These are phyloP conservation scores for Stromatinia cepivora DNA, from an alignment of 2,329 filamentous ascomycete species.

Conservation along the genomic window DNA sequence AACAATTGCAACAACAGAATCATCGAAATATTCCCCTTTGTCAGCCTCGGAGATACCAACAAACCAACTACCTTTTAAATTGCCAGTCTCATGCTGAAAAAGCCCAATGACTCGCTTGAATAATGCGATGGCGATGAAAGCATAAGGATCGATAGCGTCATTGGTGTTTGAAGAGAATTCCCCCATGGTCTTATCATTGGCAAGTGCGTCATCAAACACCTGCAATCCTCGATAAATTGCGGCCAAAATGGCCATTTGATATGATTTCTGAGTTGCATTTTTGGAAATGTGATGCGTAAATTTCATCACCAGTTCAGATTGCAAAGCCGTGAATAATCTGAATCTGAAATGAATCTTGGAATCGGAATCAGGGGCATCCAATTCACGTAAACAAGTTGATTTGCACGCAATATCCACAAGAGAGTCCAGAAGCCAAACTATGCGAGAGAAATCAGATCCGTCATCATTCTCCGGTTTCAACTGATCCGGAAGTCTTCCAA, in stretches of 20 bases:
- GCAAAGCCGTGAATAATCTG: conserved; percentile 33
- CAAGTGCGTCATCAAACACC: conserved; percentile 33
- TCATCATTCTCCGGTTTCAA: conserved; percentile 16
- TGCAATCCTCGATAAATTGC: conserved; percentile 31
- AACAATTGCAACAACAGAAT: conserved; percentile 25
- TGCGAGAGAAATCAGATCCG: conserved; percentile 23
- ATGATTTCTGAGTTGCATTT: conserved; percentile 28
- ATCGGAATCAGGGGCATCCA: conserved; percentile 10
- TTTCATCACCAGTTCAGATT: conserved; percentile 28
- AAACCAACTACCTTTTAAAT: conserved; percentile 19
- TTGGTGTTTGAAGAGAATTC: conserved; percentile 4
- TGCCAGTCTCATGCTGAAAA: conserved; percentile 20
- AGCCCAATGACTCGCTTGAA: conserved; percentile 26
- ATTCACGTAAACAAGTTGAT: conserved; percentile 25
- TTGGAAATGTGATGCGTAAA: conserved; percentile 25
- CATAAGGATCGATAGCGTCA: conserved; percentile 26
- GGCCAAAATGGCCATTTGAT: conserved; percentile 33
- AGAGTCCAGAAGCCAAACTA: conserved; percentile 29
- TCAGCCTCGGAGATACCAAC: conserved; percentile 21
- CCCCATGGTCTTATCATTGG: conserved; percentile 12
- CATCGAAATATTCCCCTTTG: conserved; percentile 17
- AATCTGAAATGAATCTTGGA: conserved; percentile 26
- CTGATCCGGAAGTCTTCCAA: conserved; percentile 32
- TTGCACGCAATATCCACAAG: conserved; percentile 33
- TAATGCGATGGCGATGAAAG: conserved; percentile 29